phyloP scores from a whole-genome alignment of 129 eudicot genomes.

The Gnaphalium uliginosum region DNA sequence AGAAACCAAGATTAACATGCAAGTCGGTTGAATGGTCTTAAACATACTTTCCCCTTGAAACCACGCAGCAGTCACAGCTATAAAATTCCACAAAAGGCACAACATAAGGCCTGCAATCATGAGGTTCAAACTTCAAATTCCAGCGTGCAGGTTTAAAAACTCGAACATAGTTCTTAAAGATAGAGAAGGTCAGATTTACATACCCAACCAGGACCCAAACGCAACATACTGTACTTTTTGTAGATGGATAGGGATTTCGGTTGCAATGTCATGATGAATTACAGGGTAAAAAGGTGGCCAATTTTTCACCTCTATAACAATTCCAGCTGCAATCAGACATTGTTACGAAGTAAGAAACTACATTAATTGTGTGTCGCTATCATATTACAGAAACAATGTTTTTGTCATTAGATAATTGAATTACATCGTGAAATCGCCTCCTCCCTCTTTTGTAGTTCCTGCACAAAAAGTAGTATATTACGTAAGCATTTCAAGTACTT shows the following conservation, averaged over 20 bases:
- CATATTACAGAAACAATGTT: not conserved
- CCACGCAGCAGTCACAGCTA: conserved; percentile 85
- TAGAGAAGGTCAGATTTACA: conserved; percentile 18
- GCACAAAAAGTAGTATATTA: conserved; percentile 14
- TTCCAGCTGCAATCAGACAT: conserved; percentile 69
- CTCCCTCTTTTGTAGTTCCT: conserved; percentile 83
- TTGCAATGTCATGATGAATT: conserved; percentile 85
- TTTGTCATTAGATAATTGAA: conserved; percentile 7
- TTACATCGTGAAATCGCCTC: conserved; percentile 72
- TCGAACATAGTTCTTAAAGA: not conserved
- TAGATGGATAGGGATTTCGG: conserved; percentile 91
- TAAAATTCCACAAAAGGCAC: conserved; percentile 76
- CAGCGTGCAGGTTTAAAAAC: not conserved
- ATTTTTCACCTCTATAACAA: conserved; percentile 78
- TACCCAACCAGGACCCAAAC: conserved; percentile 84
- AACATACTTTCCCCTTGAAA: conserved; percentile 67
- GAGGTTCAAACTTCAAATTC: conserved; percentile 11
- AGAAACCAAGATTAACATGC: not conserved
- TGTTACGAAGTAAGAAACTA: not conserved
- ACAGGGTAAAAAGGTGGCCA: conserved; percentile 98
- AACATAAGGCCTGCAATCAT: conserved; percentile 57
- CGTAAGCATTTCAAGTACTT: not conserved
- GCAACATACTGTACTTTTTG: conserved; percentile 93
- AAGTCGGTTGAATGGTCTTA: not conserved
- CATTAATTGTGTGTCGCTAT: conserved; percentile 18